Evolutionary conservation across 2,329 filamentous ascomycete species (phyloP), one percentile per base, ranked within the genome.

Genomic region (Pyrenochaeta sp.): DNA sequence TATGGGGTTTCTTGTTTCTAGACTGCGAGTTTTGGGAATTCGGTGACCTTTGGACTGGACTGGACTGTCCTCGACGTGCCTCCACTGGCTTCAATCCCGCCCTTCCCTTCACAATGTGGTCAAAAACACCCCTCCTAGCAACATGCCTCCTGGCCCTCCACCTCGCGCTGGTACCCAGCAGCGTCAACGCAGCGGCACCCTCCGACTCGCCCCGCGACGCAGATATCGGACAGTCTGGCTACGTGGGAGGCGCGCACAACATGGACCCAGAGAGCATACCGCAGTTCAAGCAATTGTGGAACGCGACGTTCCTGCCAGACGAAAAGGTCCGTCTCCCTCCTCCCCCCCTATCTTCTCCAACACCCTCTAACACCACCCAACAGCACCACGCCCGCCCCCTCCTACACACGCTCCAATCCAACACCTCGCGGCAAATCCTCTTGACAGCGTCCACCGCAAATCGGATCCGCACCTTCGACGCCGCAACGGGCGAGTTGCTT

Each of bases 311-410:
- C 50, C 59, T 66, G 19, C 24, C 44, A 1, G 48, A 67, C 61
- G 74, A 69, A 62, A 68, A 55, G 41, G 58, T 58, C 40, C 23
- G 13, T 24, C 14, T 8, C 9, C n/a, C 3, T 13, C 7, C 31
- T n/a, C 18, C n/a, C 43, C 3, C 1, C 7, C 6, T 22, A n/a
- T 7, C 3, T 6, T 7, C 7, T n/a, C 13, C 5, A 20, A 6
- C 10, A 6, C n/a, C 3, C 6, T n/a, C 28, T 23, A 6, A n/a
- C 35, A 3, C 22, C 29, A 6, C 7, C 9, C 5, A 13, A 23
- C 55, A 53, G 48, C 77, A 80, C 69, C 72, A 77, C 69, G 45
- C 79, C 26, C 75, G 80, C 52, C 78, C 79, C 6, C 53, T 78
- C 7, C 64, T 75, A 0, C 76, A 74, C 40, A 77, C 74, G 1